Percentiles rank a stretch among this genome's conserved stretches.
Conservation (phyloP, 371 early-diverging fungal genomes). For the Rhizopus sp. region DNA sequence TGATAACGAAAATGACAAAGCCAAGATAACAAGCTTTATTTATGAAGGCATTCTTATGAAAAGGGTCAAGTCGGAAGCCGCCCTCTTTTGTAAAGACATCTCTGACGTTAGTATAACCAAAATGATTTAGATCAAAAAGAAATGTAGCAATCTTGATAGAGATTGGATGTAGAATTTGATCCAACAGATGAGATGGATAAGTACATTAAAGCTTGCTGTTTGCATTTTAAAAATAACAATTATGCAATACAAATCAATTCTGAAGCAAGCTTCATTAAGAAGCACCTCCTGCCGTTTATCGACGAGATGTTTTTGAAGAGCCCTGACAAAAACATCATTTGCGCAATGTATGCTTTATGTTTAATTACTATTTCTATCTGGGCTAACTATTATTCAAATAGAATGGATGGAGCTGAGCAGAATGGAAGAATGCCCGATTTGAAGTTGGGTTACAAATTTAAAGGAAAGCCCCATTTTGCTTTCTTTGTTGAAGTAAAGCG, state of each 20-base stretch:
- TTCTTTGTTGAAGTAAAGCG: conserved; percentile 11
- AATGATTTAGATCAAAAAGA: neutral
- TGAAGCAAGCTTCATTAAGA: conserved; percentile 2
- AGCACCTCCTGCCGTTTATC: conserved; percentile 1
- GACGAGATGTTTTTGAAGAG: neutral
- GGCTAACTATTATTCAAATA: neutral
- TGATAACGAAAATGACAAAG: neutral
- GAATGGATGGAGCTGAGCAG: neutral
- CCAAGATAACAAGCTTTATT: neutral
- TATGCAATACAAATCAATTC: neutral
- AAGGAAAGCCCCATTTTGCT: neutral
- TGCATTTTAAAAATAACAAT: neutral
- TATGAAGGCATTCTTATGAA: neutral
- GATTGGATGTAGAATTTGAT: conserved; percentile 3
- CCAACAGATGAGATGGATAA: neutral
- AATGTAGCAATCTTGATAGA: conserved; percentile 1
- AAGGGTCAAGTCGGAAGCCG: neutral
- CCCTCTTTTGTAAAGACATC: neutral
- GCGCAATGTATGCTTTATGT: neutral
- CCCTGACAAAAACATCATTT: neutral
- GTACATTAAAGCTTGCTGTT: neutral
- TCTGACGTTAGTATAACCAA: neutral
- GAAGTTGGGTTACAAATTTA: neutral
- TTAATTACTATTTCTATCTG: conserved; percentile 1
- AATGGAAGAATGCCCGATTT: neutral